phyloP scores from a whole-genome alignment of 441 rosid species.

The Corymbia citriodora region DNA sequence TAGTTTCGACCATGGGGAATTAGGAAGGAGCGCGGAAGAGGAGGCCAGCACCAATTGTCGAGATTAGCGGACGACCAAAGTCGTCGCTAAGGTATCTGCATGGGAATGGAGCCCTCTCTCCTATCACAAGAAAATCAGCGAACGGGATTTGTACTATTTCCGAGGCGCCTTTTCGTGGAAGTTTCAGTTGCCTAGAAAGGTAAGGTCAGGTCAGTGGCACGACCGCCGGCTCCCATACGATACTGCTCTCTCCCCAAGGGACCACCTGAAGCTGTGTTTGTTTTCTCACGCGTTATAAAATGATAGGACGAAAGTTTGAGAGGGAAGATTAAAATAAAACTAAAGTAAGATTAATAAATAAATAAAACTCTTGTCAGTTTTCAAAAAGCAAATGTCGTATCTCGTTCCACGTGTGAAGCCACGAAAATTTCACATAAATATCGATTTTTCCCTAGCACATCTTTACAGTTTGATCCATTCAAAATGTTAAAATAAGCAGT shows the following conservation, averaged over 20 bases:
- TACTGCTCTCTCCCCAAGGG: accelerated
- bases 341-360: too few species aligned
- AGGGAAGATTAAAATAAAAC: too few species aligned
- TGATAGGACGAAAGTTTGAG: too few species aligned
- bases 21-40: neutral
- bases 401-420: too few species aligned
- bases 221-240: accelerated
- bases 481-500: too few species aligned
- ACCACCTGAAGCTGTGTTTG: neutral
- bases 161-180: neutral
- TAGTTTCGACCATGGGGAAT: neutral
- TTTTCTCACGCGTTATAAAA: too few species aligned
- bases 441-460: too few species aligned
- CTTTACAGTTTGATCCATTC: too few species aligned
- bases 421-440: too few species aligned
- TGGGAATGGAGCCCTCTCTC: neutral
- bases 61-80: neutral
- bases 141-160: neutral
- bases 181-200: neutral
- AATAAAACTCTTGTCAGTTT: too few species aligned
- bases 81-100: neutral
- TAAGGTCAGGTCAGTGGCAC: neutral
- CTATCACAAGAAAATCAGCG: neutral
- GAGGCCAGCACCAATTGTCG: neutral
- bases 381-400: too few species aligned